phyloP scores from a whole-genome alignment of 2,329 filamentous ascomycete genomes.

The Claviceps sorghi region DNA sequence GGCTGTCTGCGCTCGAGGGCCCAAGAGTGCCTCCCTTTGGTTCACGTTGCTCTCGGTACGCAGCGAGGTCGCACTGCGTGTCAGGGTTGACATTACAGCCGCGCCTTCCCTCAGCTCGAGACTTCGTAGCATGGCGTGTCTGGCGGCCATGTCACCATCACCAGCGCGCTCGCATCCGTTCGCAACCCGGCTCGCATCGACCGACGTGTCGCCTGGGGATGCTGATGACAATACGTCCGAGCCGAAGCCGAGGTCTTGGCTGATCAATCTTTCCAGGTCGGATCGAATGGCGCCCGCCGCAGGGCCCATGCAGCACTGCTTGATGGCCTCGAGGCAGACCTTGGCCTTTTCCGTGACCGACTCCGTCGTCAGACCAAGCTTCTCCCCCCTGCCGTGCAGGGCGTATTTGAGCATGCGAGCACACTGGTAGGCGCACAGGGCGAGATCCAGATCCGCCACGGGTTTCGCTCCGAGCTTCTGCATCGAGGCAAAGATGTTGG shows the following conservation, averaged over 20 bases:
- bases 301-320: slow-evolving; percentile 34
- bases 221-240: slow-evolving; percentile 8
- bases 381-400: slow-evolving; percentile 28
- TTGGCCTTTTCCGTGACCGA: slow-evolving; percentile 33
- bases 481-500: slow-evolving; percentile 38
- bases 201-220: slow-evolving; percentile 6
- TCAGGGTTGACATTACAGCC: slow-evolving; percentile 9
- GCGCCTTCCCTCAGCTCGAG: slow-evolving; percentile 16
- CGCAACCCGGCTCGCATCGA: background rate
- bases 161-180: background rate
- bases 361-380: slow-evolving; percentile 30
- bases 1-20: background rate
- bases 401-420: slow-evolving; percentile 37
- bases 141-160: slow-evolving; percentile 6
- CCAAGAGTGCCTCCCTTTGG: background rate
- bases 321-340: slow-evolving; percentile 36
- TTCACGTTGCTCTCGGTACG: background rate
- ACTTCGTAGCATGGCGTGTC: slow-evolving; percentile 9
- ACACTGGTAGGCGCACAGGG: slow-evolving; percentile 41
- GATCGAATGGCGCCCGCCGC: slow-evolving; percentile 32
- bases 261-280: slow-evolving; percentile 38
- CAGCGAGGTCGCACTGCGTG: background rate
- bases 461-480: slow-evolving; percentile 36
- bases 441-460: slow-evolving; percentile 39
- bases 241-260: slow-evolving; percentile 26